These are phyloP conservation scores for Daldinia grandis DNA, from an alignment of 495 filamentous ascomycete species.

Conservation along the genomic window DNA sequence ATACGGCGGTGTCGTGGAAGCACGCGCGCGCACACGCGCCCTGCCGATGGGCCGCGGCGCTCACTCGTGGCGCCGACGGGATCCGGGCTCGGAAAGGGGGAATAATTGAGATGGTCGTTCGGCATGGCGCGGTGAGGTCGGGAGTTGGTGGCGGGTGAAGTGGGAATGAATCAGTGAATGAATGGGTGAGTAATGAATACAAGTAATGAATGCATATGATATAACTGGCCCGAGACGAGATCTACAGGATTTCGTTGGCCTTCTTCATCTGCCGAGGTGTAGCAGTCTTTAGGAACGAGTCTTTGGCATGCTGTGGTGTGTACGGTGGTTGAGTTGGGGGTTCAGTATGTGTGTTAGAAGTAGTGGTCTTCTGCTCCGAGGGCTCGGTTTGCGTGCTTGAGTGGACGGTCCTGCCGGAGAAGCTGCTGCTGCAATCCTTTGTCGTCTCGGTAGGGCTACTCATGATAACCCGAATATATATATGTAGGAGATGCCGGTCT, in stretches of 20 bases:
- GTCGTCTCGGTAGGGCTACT: background rate
- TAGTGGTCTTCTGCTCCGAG: background rate
- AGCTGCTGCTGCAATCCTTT: background rate
- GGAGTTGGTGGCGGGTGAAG: too few relatives aligned
- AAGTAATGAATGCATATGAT: background rate
- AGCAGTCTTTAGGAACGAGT: conserved; percentile 53
- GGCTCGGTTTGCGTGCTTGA: background rate
- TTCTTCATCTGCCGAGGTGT: conserved; percentile 49
- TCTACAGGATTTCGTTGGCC: conserved; percentile 49
- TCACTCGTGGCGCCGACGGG: conserved; percentile 22
- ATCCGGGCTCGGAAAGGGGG: background rate
- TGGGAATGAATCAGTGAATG: too few relatives aligned
- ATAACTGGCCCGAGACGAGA: background rate
- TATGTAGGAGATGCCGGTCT: background rate
- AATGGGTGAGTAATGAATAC: too few relatives aligned
- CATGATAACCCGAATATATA: background rate
- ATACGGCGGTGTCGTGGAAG: background rate
- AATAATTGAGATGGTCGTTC: too few relatives aligned
- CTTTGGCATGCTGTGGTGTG: conserved; percentile 52
- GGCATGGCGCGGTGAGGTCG: too few relatives aligned
- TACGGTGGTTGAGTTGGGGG: conserved; percentile 25
- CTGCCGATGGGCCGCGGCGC: conserved; percentile 3
- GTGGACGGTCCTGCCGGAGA: background rate
- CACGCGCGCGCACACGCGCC: background rate
- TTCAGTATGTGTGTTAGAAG: background rate